Base-by-base conservation (phyloP, 139 green algal genomes). In the Chlorokybus atmophyticus region DNA sequence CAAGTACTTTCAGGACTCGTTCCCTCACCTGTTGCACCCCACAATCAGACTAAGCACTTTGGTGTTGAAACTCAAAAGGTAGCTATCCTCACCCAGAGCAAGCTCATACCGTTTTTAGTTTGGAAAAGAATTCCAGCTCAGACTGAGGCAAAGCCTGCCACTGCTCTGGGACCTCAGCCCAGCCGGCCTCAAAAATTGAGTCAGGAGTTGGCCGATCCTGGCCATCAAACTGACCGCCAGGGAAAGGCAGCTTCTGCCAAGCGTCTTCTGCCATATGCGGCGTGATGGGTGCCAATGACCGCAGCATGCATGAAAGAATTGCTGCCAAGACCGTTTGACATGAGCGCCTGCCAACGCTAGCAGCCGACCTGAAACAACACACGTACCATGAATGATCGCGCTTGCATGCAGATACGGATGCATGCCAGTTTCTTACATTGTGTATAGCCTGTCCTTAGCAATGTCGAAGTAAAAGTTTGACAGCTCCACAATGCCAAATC, bases 231-330 rank as follows among this genome's bases (percentile, higher is more conserved):
- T 66, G 50, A 26, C 8, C 17, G 2, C 26, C 52, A n/a, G 29
- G 19, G 41, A 67, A 85, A 28, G 83, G 83, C 58, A 91, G 60
- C 50, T 60, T 71, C 47, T 83, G 73, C 85, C 84, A 97, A 29
- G 86, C 87, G 62, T 99, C 91, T 74, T 99, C 92, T 2, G 87
- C 88, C 81, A 95, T 82, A 74, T 98, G 91, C 1, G 91, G 88
- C 35, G 84, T 58, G 7, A 97, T 29, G 6, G 91, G 91, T 3
- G 76, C 59, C 23, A 85, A 54, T 28, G 75, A 55, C 7, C 54
- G 29, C 47, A 87, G 50, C 51, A 80, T 19, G n/a, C 32, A 58
- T 5, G 74, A 47, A 41, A 93, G 61, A 21, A 89, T 29, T 25
- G 75, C 55, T 4, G 74, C 47, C 47, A 93, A 54, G 30, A 93